Conservation (phyloP, 2,329 filamentous ascomycete species). For the Hypomyces perniciosus region DNA sequence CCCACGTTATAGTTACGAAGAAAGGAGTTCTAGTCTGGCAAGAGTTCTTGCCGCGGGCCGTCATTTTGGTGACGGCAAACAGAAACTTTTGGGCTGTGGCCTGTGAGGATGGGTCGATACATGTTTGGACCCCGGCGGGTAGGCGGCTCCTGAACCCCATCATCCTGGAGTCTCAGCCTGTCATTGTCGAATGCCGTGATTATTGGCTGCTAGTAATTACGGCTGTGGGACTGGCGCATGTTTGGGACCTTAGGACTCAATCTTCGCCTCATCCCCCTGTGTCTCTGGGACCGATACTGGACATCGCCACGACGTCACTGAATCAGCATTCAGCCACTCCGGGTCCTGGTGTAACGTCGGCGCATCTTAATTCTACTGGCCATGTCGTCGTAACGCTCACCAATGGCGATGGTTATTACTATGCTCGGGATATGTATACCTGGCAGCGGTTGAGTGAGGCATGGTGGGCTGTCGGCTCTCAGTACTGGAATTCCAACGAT, state of each 20-base stretch:
- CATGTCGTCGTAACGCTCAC: slow-evolving; percentile 83
- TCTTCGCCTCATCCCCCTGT: slow-evolving; percentile 83
- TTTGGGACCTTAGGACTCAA: slow-evolving; percentile 86
- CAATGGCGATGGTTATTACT: slow-evolving; percentile 91
- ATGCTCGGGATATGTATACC: slow-evolving; percentile 75
- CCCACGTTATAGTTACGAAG: slow-evolving; percentile 74
- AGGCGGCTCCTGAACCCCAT: slow-evolving; percentile 78
- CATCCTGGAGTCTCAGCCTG: slow-evolving; percentile 84
- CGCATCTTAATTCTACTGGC: slow-evolving; percentile 82
- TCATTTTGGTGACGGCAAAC: slow-evolving; percentile 87
- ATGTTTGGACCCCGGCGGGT: slow-evolving; percentile 89
- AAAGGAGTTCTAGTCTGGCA: slow-evolving; percentile 83
- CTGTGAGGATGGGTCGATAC: slow-evolving; percentile 86
- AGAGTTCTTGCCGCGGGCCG: slow-evolving; percentile 80
- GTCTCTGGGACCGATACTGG: slow-evolving; percentile 80
- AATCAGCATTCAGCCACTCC: slow-evolving; percentile 68
- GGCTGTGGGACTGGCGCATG: slow-evolving; percentile 79
- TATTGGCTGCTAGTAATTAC: slow-evolving; percentile 89
- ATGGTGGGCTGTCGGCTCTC: slow-evolving; percentile 97
- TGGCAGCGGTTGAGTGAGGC: slow-evolving; percentile 96
- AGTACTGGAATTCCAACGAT: slow-evolving; percentile 98
- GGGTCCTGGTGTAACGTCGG: slow-evolving; percentile 81
- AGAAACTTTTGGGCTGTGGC: slow-evolving; percentile 86
- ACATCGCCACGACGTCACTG: slow-evolving; percentile 75
- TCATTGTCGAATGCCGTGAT: slow-evolving; percentile 85